phyloP scores from a whole-genome alignment of 1,139 yeast species.

The Sugiyamaella castrensis region DNA sequence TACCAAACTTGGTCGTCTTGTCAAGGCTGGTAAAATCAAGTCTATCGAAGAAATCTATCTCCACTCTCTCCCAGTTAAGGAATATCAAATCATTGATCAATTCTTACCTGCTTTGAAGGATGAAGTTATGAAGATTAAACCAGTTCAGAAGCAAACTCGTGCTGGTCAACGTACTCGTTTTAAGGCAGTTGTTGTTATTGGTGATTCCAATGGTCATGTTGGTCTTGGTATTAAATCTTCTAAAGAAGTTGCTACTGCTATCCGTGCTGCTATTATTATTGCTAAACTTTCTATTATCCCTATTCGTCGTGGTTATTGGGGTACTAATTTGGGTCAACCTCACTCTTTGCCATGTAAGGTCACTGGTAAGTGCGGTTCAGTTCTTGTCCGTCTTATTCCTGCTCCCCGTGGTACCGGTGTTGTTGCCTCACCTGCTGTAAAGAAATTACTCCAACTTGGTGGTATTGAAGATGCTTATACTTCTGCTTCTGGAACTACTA shows the following conservation, averaged over 20 bases:
- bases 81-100: constrained; percentile 96
- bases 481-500: constrained; percentile 97
- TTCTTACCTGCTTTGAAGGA: constrained; percentile 95
- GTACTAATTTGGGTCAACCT: constrained; percentile 99
- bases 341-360: constrained; percentile 98
- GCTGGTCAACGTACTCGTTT: constrained; percentile 99
- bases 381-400: constrained; percentile 96
- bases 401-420: constrained; percentile 99
- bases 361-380: constrained; percentile 99
- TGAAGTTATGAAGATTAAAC: constrained; percentile 99
- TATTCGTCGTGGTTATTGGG: constrained; percentile 99
- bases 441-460: constrained; percentile 97
- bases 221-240: constrained; percentile 99
- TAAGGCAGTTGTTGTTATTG: constrained; percentile 99
- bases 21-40: constrained; percentile 97
- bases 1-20: constrained; percentile 99
- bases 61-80: constrained; percentile 99
- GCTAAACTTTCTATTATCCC: constrained; percentile 99
- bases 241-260: constrained; percentile 99
- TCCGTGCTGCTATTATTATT: constrained; percentile 98
- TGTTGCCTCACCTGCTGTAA: constrained; percentile 99
- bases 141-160: constrained; percentile 99
- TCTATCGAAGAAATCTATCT: constrained; percentile 97
- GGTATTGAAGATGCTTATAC: constrained; percentile 99
- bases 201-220: constrained; percentile 99